These are phyloP conservation scores for Coemansia sp. DNA, from an alignment of 192 early-diverging fungal species.

Conservation along the genomic window DNA sequence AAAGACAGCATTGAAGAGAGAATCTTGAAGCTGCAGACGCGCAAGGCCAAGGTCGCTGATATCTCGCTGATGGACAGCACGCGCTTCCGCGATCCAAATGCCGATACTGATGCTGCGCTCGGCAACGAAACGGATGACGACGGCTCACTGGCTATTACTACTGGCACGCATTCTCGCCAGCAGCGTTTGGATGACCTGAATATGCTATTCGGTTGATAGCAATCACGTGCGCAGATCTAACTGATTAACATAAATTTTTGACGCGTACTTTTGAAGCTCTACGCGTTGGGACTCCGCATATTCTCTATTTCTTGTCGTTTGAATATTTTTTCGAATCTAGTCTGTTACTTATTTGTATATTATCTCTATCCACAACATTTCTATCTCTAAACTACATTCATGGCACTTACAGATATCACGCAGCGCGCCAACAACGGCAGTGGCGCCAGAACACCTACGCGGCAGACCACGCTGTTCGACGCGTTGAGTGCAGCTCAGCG, in stretches of 20 bases:
- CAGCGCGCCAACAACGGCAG: conserved; percentile 29
- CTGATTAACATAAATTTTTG: not conserved
- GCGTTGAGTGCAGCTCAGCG: conserved; percentile 28
- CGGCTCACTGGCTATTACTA: conserved; percentile 24
- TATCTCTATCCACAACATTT: not conserved
- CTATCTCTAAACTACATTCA: not conserved
- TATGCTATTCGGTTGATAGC: conserved; percentile 28
- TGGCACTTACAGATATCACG: conserved; percentile 44
- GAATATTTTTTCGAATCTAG: conserved; percentile 2
- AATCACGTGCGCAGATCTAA: not conserved
- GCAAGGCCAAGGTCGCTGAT: conserved; percentile 65
- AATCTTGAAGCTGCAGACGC: conserved; percentile 76
- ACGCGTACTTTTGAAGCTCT: conserved; percentile 1
- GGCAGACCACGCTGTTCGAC: conserved; percentile 43
- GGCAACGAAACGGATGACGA: conserved; percentile 21
- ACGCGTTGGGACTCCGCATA: not conserved
- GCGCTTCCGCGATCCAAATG: conserved; percentile 9
- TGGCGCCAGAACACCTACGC: conserved; percentile 3
- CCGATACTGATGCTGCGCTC: not conserved
- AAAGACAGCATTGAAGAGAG: conserved; percentile 81
- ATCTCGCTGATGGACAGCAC: conserved; percentile 54
- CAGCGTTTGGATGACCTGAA: conserved; percentile 51
- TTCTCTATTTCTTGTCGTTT: not conserved
- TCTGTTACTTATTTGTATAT: not conserved
- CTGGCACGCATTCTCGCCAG: conserved; percentile 48